These are phyloP conservation scores for Camellia lanceoleosa DNA, from an alignment of 148 eudicot genomes.

Conservation along the genomic window DNA sequence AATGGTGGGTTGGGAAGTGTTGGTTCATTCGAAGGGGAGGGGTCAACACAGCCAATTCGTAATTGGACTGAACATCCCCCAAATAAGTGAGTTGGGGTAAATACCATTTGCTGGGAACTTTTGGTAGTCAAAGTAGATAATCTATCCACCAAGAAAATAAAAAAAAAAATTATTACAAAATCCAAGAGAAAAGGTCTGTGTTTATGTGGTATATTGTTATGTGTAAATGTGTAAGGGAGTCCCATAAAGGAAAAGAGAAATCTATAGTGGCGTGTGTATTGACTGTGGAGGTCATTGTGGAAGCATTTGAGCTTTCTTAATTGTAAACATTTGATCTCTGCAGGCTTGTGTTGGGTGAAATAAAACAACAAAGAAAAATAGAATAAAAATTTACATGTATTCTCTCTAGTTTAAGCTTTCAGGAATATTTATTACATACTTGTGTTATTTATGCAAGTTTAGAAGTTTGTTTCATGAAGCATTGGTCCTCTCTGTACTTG, in stretches of 20 bases:
- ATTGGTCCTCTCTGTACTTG: too few species aligned
- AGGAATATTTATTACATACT: too few species aligned
- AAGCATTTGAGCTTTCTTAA: conserved; percentile 26
- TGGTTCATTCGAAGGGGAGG: conserved; percentile 78
- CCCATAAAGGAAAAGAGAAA: not conserved
- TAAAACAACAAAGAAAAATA: not conserved
- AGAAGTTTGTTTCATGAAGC: too few species aligned
- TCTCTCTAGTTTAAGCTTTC: not conserved
- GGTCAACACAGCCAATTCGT: conserved; percentile 61
- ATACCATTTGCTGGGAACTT: conserved; percentile 22
- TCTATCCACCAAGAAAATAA: not conserved
- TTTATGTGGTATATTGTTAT: too few species aligned
- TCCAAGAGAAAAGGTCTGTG: too few species aligned
- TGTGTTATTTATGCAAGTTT: too few species aligned
- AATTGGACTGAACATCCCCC: conserved; percentile 36
- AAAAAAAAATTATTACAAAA: not conserved
- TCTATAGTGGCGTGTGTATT: not conserved
- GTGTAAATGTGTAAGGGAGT: not conserved
- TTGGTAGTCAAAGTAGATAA: conserved; percentile 10
- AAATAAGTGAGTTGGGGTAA: conserved; percentile 50
- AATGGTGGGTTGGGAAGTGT: conserved; percentile 61
- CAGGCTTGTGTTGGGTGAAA: conserved; percentile 8
- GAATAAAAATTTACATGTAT: not conserved
- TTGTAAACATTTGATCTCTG: conserved; percentile 41
- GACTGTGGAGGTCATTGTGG: conserved; percentile 24